These are phyloP conservation scores for Xylaria flabelliformis DNA, from an alignment of 495 filamentous ascomycete species.

Conservation along the genomic window DNA sequence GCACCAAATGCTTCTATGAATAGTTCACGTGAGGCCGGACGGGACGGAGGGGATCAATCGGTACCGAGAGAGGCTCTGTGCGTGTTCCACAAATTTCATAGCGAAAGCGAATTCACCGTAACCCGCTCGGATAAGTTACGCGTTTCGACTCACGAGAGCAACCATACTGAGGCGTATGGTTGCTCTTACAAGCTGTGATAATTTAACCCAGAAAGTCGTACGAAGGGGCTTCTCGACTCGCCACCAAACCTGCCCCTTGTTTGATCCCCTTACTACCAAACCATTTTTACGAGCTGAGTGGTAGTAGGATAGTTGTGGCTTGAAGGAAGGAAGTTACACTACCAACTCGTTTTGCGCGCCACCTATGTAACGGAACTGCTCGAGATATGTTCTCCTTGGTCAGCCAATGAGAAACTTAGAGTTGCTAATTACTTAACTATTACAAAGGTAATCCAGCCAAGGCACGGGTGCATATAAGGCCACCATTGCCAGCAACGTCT, in stretches of 20 bases:
- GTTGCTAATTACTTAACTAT: slow-evolving; percentile 20
- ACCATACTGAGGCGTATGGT: neutral
- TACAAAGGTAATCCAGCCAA: slow-evolving; percentile 3
- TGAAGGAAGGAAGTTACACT: neutral
- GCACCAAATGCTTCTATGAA: slow-evolving; percentile 17
- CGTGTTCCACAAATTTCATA: slow-evolving; percentile 1
- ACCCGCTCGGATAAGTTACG: neutral
- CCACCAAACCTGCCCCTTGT: neutral
- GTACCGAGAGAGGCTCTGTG: slow-evolving; percentile 18
- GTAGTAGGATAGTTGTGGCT: slow-evolving; percentile 6
- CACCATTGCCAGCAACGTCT: neutral
- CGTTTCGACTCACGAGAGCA: neutral
- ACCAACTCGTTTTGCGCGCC: neutral
- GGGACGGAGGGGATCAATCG: neutral
- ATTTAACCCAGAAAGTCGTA: neutral
- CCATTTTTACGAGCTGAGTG: neutral
- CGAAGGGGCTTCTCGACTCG: neutral
- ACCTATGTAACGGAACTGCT: slow-evolving; percentile 7
- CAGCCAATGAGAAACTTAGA: neutral
- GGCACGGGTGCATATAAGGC: neutral
- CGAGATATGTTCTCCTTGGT: neutral
- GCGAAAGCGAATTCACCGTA: neutral
- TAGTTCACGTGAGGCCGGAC: neutral
- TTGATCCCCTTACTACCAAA: slow-evolving; percentile 9
- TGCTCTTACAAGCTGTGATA: neutral